phyloP scores from a whole-genome alignment of 202 grass and related monocot genomes.

The Panicum hallii region DNA sequence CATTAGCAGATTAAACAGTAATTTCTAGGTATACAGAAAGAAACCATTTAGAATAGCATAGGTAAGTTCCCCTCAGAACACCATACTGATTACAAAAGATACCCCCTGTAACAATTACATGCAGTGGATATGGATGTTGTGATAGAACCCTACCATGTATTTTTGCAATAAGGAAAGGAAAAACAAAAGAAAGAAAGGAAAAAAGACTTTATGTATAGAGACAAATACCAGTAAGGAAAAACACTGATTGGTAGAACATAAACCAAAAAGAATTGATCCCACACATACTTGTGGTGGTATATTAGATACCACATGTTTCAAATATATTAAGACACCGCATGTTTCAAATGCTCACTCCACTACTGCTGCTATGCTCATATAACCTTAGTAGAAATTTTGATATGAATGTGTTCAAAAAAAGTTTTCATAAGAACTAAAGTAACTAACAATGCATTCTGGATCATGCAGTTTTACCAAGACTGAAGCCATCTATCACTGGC shows the following conservation, averaged over 20 bases:
- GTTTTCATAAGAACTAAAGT: neutral
- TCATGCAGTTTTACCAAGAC: neutral
- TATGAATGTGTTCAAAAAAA: neutral
- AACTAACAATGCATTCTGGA: constrained; percentile 7
- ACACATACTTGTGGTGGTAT: neutral
- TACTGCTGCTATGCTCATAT: constrained; percentile 2
- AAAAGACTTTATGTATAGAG: neutral
- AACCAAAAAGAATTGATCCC: neutral
- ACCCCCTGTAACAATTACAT: neutral
- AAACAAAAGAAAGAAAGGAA: neutral
- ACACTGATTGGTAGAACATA: neutral
- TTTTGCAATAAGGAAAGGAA: neutral
- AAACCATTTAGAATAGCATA: neutral
- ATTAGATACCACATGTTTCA: neutral
- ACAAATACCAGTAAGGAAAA: neutral
- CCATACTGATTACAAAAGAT: neutral
- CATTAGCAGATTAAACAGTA: constrained; percentile 1
- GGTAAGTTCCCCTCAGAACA: neutral
- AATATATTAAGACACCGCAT: neutral
- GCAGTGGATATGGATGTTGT: neutral
- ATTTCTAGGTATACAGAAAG: constrained; percentile 4
- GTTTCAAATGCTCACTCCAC: constrained; percentile 23
- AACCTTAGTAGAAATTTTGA: neutral
- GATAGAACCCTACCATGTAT: neutral
- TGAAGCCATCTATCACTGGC: constrained; percentile 4